Evolutionary conservation across 805 yeast species (phyloP).

Genomic region (Yamadazyma kitorensis): DNA sequence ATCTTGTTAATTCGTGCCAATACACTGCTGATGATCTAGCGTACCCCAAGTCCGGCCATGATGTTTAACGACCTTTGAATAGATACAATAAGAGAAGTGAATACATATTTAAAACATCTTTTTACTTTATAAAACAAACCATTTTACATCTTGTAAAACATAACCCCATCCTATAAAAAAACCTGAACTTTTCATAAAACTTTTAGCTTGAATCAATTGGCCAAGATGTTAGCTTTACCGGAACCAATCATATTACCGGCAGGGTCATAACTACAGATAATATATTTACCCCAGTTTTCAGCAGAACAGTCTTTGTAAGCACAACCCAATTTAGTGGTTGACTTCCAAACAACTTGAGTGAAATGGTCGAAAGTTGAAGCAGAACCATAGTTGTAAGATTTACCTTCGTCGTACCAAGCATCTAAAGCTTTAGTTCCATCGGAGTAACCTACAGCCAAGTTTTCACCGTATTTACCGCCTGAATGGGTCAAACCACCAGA

Average conservation of each 20-base stretch:
- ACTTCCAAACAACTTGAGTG: conserved; percentile 76
- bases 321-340: conserved; percentile 65
- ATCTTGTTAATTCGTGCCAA: no score
- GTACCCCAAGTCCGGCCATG: no score
- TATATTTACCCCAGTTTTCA: conserved; percentile 50
- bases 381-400: conserved; percentile 24
- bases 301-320: conserved; percentile 58
- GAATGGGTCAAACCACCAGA: conserved; percentile 36
- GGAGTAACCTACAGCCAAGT: conserved; percentile 36
- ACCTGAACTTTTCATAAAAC: no score
- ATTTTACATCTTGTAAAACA: no score
- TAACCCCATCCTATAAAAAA: no score
- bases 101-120: no score
- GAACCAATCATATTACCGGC: conserved; percentile 67
- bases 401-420: conserved; percentile 43
- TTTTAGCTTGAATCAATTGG: not conserved
- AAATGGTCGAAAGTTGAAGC: conserved; percentile 55
- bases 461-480: conserved; percentile 41
- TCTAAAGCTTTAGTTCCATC: conserved; percentile 28
- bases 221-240: conserved; percentile 16
- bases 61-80: no score
- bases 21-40: no score
- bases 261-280: conserved; percentile 72
- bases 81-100: no score
- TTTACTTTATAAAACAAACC: no score